Evolutionary conservation across 306 rosid species (phyloP).

Genomic region (Cicer pinnatifidum): DNA sequence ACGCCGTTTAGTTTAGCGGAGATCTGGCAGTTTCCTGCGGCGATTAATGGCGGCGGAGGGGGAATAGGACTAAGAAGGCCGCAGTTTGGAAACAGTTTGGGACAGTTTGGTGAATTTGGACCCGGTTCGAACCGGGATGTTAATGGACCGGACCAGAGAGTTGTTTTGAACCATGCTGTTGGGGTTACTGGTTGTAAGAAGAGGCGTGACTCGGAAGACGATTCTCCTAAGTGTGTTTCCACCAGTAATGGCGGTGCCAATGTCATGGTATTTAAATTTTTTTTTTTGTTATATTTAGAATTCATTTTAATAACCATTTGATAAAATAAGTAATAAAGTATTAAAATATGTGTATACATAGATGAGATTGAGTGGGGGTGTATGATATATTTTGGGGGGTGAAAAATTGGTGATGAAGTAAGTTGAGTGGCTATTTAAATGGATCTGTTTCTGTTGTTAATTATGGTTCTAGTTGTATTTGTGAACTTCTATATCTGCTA

Average conservation of each 20-base stretch:
- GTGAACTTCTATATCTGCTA: constrained; percentile 5
- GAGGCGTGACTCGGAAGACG: constrained; percentile 68
- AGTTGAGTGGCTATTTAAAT: not conserved
- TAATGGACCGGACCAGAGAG: constrained; percentile 39
- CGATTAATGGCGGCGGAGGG: constrained; percentile 55
- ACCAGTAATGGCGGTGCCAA: constrained; percentile 66
- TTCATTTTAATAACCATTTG: not conserved
- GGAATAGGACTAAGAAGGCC: constrained; percentile 65
- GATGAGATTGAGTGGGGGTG: not conserved
- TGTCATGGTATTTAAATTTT: constrained; percentile 55
- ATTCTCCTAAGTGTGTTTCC: constrained; percentile 59
- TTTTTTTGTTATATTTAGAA: not conserved
- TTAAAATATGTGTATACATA: not conserved
- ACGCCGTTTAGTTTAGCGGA: constrained; percentile 67
- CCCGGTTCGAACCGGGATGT: constrained; percentile 54
- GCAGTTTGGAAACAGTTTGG: constrained; percentile 56
- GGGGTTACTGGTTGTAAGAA: constrained; percentile 49
- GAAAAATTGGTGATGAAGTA: constrained; percentile 4
- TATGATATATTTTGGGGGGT: not conserved
- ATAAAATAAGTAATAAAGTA: not conserved
- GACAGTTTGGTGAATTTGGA: constrained; percentile 58
- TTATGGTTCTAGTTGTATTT: constrained; percentile 2
- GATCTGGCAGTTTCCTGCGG: constrained; percentile 76
- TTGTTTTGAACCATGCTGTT: constrained; percentile 12
- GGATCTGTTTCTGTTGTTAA: constrained; percentile 37